Evolutionary conservation across 805 yeast species (phyloP).

Genomic region (Zygosaccharomyces rouxii): DNA sequence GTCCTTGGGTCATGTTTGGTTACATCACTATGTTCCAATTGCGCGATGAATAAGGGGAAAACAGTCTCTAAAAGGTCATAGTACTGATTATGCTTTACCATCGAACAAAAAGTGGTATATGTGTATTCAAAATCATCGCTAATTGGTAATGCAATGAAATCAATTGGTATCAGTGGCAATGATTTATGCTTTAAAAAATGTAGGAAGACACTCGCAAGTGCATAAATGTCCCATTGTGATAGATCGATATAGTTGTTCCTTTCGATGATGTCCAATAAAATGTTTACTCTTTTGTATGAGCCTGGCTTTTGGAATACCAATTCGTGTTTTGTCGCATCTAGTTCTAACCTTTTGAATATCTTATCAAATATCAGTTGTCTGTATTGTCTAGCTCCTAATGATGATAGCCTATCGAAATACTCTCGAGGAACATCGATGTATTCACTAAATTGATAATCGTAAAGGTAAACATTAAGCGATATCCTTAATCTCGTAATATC

Average conservation of each 20-base stretch:
- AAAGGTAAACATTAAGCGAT: constrained; percentile 67
- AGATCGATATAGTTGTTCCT: constrained; percentile 56
- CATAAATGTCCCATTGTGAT: constrained; percentile 58
- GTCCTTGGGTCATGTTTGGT: constrained; percentile 42
- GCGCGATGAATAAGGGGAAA: constrained; percentile 44
- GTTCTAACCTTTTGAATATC: constrained; percentile 44
- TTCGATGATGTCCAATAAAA: constrained; percentile 46
- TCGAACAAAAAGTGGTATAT: constrained; percentile 32
- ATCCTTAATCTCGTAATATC: constrained; percentile 77
- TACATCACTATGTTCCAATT: constrained; percentile 34
- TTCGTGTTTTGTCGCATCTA: constrained; percentile 42
- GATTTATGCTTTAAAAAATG: constrained; percentile 50
- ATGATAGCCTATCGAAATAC: constrained; percentile 29
- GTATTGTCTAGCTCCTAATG: constrained; percentile 33
- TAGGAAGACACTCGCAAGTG: constrained; percentile 40
- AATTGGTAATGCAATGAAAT: constrained; percentile 49
- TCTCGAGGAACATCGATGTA: constrained; percentile 45
- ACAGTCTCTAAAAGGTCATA: constrained; percentile 38
- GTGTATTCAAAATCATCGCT: constrained; percentile 47
- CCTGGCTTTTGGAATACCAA: constrained; percentile 56
- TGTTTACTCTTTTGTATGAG: constrained; percentile 41
- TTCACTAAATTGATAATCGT: constrained; percentile 54
- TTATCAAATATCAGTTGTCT: constrained; percentile 45
- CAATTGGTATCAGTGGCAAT: constrained; percentile 49
- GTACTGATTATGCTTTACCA: constrained; percentile 34